Conservation (phyloP, 306 rosid genomes). For the Cicer arietinum region DNA sequence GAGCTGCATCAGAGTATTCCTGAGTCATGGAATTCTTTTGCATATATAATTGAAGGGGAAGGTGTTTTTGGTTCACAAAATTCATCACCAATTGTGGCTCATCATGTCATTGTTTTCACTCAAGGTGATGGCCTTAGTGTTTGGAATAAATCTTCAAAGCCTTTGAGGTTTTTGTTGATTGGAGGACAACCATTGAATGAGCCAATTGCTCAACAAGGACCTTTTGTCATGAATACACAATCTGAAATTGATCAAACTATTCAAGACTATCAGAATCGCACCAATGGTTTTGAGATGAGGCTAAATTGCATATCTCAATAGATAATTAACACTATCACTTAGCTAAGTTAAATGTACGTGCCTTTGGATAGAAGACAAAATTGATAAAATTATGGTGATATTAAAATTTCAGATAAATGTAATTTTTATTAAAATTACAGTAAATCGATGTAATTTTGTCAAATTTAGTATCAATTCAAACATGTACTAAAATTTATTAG, state of each 20-base stretch:
- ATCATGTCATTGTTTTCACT: constrained; percentile 73
- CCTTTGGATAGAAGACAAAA: too few relatives aligned
- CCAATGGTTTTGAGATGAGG: constrained; percentile 88
- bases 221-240: constrained; percentile 94
- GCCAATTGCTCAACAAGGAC: constrained; percentile 86
- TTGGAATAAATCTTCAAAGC: constrained; percentile 82
- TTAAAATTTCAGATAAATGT: too few relatives aligned
- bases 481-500: too few relatives aligned
- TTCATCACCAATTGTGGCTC: constrained; percentile 53
- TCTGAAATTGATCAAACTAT: constrained; percentile 80
- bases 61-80: constrained; percentile 68
- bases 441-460: too few relatives aligned
- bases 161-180: constrained; percentile 65
- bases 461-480: too few relatives aligned
- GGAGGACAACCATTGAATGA: constrained; percentile 90
- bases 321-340: not conserved
- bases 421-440: too few relatives aligned
- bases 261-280: constrained; percentile 68
- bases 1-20: constrained; percentile 75
- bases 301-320: constrained; percentile 78
- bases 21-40: constrained; percentile 80
- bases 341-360: not conserved
- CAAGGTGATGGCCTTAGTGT: constrained; percentile 75
- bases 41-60: constrained; percentile 83
- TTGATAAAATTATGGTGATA: too few relatives aligned